Evolutionary conservation across 306 rosid species (phyloP).

Genomic region (Ormosia semicastrata): DNA sequence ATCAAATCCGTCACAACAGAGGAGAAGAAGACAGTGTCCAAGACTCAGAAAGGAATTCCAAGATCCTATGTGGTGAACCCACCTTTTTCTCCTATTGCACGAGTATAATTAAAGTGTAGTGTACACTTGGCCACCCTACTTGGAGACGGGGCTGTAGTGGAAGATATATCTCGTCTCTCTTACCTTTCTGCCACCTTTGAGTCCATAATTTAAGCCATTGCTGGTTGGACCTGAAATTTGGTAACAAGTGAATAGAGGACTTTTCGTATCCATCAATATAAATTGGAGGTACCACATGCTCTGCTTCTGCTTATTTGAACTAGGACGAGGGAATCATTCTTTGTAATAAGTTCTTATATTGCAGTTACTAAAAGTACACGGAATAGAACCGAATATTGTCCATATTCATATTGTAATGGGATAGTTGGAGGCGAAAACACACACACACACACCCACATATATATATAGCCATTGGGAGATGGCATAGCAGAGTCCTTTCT

Average conservation of each 20-base stretch:
- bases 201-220: background rate
- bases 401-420: slow-evolving; percentile 46
- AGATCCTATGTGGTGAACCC: slow-evolving; percentile 64
- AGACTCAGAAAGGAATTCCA: slow-evolving; percentile 58
- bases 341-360: slow-evolving; percentile 26
- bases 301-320: too few relatives aligned
- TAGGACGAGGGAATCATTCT: slow-evolving; percentile 19
- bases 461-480: background rate
- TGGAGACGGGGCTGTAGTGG: background rate
- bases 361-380: slow-evolving; percentile 19
- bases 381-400: slow-evolving; percentile 31
- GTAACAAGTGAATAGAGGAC: slow-evolving; percentile 5
- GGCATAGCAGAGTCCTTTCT: background rate
- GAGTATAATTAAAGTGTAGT: slow-evolving; percentile 44
- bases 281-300: slow-evolving; percentile 10
- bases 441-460: background rate
- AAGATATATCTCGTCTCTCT: background rate
- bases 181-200: background rate
- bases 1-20: slow-evolving; percentile 54
- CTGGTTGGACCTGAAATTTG: background rate
- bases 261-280: background rate
- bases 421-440: slow-evolving; percentile 28
- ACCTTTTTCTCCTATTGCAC: slow-evolving; percentile 82
- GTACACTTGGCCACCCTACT: slow-evolving; percentile 11
- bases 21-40: slow-evolving; percentile 44